Conservation (phyloP, 176 grass and related monocot species). For the Rhynchospora pubera region DNA sequence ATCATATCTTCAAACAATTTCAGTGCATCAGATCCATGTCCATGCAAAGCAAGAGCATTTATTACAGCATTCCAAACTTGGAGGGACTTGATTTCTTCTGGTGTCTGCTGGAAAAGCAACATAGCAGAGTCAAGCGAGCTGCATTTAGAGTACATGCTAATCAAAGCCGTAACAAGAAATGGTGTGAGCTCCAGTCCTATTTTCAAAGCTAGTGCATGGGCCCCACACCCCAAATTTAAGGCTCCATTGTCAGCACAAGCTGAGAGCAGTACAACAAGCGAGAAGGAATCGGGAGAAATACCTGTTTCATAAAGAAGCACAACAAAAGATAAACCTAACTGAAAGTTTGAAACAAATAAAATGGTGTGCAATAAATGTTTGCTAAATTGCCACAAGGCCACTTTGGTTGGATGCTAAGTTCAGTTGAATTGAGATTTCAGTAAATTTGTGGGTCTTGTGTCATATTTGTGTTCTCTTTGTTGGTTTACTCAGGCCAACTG, state of each 20-base stretch:
- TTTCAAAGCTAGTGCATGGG: conserved; percentile 47
- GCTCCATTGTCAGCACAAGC: conserved; percentile 52
- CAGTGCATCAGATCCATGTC: conserved; percentile 46
- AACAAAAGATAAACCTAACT: conserved; percentile 57
- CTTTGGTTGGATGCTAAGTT: not conserved
- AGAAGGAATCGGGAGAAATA: conserved; percentile 40
- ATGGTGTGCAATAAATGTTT: not conserved
- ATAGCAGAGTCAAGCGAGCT: conserved; percentile 41
- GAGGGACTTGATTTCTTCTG: conserved; percentile 30
- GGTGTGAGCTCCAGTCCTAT: conserved; percentile 39
- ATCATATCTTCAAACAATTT: conserved; percentile 45
- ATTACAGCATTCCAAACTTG: conserved; percentile 76
- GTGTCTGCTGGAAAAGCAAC: conserved; percentile 36
- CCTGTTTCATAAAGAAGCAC: conserved; percentile 24
- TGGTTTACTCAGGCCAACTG: not conserved
- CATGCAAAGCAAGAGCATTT: conserved; percentile 70
- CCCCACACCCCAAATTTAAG: conserved; percentile 51
- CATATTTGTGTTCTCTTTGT: not conserved
- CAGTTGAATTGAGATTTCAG: not conserved
- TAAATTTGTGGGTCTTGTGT: not conserved
- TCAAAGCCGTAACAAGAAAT: conserved; percentile 53
- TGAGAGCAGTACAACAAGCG: conserved; percentile 40
- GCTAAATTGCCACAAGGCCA: not conserved
- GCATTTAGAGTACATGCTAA: conserved; percentile 73
- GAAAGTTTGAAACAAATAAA: conserved; percentile 17